These are phyloP conservation scores for Cercospora sp. DNA, from an alignment of 2,329 filamentous ascomycete genomes.

Conservation along the genomic window DNA sequence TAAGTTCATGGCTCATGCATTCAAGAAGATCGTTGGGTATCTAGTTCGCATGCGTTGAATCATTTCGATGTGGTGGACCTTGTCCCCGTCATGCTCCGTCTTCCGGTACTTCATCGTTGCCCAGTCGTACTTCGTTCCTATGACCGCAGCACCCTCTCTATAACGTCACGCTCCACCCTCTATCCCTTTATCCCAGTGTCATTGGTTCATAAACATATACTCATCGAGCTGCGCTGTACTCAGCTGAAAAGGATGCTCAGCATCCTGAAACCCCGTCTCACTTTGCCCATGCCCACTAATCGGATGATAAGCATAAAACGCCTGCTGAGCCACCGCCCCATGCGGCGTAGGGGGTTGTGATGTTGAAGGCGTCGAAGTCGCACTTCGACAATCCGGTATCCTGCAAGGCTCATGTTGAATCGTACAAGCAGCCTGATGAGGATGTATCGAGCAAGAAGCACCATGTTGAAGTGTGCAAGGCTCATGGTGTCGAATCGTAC, in stretches of 20 bases:
- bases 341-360: slow-evolving; percentile 25
- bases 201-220: slow-evolving; percentile 28
- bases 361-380: slow-evolving; percentile 23
- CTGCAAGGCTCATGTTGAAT: slow-evolving; percentile 21
- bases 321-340: slow-evolving; percentile 13
- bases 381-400: slow-evolving; percentile 26
- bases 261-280: slow-evolving; percentile 24
- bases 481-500: slow-evolving; percentile 5
- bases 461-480: slow-evolving; percentile 19
- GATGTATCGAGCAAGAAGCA: background rate
- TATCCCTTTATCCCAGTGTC: background rate
- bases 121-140: background rate
- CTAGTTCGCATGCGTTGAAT: background rate
- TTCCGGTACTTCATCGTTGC: background rate
- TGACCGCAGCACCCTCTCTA: background rate
- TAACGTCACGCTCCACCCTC: background rate
- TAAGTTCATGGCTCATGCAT: background rate
- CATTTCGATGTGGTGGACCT: background rate
- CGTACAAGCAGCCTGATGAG: background rate
- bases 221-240: slow-evolving; percentile 22
- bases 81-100: background rate
- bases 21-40: background rate
- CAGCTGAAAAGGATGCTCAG: slow-evolving; percentile 29
- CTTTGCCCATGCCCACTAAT: slow-evolving; percentile 15
- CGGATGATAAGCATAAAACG: slow-evolving; percentile 25